Evolutionary conservation across 768 basidiomycete genomes (phyloP), one percentile per base, ranked within the genome.

Genomic region (Chiua virens): DNA sequence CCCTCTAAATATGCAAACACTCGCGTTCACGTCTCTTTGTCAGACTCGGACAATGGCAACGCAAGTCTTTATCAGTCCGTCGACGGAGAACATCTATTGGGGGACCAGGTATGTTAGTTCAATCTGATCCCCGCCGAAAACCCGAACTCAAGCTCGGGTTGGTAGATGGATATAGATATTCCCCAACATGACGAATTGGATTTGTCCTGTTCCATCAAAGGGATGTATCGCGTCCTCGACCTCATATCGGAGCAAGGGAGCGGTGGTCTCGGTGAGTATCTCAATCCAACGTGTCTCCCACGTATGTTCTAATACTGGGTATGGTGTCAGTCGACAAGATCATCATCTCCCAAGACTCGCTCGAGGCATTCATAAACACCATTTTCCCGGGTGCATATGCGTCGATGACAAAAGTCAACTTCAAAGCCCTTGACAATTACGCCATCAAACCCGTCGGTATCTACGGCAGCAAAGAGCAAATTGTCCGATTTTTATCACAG

Each of bases 391-490:
- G 79, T 2, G 75, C 84, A 5, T 85, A 82, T 56, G 53, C 57
- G 1, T 79, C 80, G 0, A 67, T 83, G 44, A 82, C 79, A 2
- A 79, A 74, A 53, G 78, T 85, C 51, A 73, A 85, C 54, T 85
- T 86, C 63, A 73, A 73, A 38, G 62, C 65, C 1, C 67, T 85
- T 8, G 84, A 85, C 58, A 53, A 69, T 4, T 59, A 71, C 15
- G 46, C 56, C 4, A 59, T 86, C 50, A 74, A 77, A 50, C 81
- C 80, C 6, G 59, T 81, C 6, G 84, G 83, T 2, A 52, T 85
- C 2, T 85, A 86, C 53, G 84, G 83, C 1, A 79, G 76, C 55
- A 79, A 74, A 58, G 60, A 70, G 5, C 73, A 79, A 52, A 78
- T 85, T 15, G 73, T 77, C 8, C 63, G 68, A 10, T 76, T 83